Base-by-base conservation (phyloP, 139 green algal genomes). In the Penium margaritaceum region DNA sequence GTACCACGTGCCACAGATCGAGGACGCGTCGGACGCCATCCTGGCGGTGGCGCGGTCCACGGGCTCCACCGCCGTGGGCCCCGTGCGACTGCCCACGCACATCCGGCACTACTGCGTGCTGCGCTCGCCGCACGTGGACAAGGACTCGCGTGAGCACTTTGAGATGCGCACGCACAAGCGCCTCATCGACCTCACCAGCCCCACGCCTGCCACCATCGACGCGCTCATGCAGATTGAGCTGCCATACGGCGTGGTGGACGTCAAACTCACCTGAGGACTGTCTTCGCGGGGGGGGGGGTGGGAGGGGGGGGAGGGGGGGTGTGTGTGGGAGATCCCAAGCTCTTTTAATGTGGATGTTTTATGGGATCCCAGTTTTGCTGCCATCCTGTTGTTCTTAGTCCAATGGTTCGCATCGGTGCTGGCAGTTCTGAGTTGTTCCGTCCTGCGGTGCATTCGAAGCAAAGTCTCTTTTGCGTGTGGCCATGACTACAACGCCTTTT, bases 141-240 rank as follows among this genome's bases (percentile, higher is more conserved):
- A 95, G 84, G 84, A 94, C 62, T 86, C 83, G 1, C 83, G 88
- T 5, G 90, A 95, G 80, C 90, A 95, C 75, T 95, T 95, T 85
- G 87, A 95, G 81, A 83, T 93, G 15, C 61, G 85, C 24, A 93
- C 85, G 2, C 89, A 94, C 84, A 71, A 84, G 35, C 77, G 90
- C 15, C 67, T 95, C 33, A 84, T 95, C 53, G 90, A 95, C 74
- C 63, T 95, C 32, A 81, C 86, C 55, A 70, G 91, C 54, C 75
- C 89, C 3, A 85, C 84, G 35, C 67, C 88, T 1, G 36, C 84
- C 29, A 95, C 87, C 14, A 84, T 95, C 9, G 90, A 95, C 67
- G 63, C 55, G 29, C 86, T 95, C 29, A 95, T 95, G 90, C 38
- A 77, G 41, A 79, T 95, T 37, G 88, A 95, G 67, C 74, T 95